Evolutionary conservation across 306 rosid species (phyloP).

Genomic region (Lathyrus oleraceus): DNA sequence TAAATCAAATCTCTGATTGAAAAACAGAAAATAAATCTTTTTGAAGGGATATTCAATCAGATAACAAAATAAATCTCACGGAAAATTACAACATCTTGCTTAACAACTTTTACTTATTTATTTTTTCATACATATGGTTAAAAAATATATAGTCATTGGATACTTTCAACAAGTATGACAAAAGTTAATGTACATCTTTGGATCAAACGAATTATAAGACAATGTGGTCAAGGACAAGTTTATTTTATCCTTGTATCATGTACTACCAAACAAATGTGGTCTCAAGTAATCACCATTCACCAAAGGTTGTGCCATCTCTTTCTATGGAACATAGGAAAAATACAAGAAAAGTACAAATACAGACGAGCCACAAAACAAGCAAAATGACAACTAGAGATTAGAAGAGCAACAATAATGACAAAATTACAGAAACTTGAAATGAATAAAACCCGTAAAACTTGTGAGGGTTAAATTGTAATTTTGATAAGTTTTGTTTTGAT

Average conservation of each 20-base stretch:
- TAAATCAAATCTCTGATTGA: no score
- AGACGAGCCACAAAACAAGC: slow-evolving; percentile 33
- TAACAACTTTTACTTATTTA: no score
- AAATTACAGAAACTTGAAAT: slow-evolving; percentile 24
- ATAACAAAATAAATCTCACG: no score
- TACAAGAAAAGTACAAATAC: neutral
- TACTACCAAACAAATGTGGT: slow-evolving; percentile 51
- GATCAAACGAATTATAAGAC: slow-evolving; percentile 29
- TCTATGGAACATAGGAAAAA: neutral
- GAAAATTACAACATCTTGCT: no score
- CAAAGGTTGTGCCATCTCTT: slow-evolving; percentile 25
- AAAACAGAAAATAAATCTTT: no score
- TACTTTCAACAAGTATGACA: slow-evolving; percentile 29
- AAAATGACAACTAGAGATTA: slow-evolving; percentile 19
- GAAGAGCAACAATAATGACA: slow-evolving; percentile 25
- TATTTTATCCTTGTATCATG: slow-evolving; percentile 40
- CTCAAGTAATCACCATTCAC: slow-evolving; percentile 32
- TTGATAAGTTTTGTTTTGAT: slow-evolving; percentile 2
- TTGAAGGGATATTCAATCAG: no score
- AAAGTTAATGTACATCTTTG: slow-evolving; percentile 26
- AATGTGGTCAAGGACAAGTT: slow-evolving; percentile 45
- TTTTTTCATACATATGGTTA: neutral
- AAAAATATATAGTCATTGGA: slow-evolving; percentile 12
- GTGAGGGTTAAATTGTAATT: slow-evolving; percentile 40
- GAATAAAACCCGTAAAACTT: neutral